Percentiles rank a stretch among this genome's conserved stretches.
These are phyloP conservation scores for Amanita exitialis DNA, from an alignment of 768 basidiomycete species.

Conservation along the genomic window DNA sequence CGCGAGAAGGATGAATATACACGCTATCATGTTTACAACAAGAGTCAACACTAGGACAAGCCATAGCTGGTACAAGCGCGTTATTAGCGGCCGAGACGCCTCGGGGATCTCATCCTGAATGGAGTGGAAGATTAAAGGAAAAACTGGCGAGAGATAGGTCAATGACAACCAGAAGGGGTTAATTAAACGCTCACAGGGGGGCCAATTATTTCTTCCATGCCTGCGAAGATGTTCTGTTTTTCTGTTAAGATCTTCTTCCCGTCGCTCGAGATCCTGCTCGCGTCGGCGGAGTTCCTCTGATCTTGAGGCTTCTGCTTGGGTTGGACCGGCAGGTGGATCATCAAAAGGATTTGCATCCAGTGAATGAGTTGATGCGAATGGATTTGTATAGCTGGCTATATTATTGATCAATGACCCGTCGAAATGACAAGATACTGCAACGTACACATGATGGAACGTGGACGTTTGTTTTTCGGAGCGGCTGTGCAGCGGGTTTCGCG, in stretches of 20 bases:
- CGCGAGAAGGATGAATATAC: conserved; percentile 74
- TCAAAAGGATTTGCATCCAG: conserved; percentile 88
- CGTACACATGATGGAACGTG: conserved; percentile 23
- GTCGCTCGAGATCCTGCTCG: conserved; percentile 71
- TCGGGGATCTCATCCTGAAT: conserved; percentile 87
- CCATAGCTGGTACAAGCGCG: conserved; percentile 89
- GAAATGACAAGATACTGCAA: conserved; percentile 2
- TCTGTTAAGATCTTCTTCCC: conserved; percentile 66
- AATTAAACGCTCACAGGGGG: conserved; percentile 53
- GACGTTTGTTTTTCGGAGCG: background rate
- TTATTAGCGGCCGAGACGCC: conserved; percentile 67
- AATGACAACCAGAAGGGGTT: conserved; percentile 11
- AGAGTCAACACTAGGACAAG: conserved; percentile 77
- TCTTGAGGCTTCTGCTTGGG: conserved; percentile 27
- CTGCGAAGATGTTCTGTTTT: conserved; percentile 60
- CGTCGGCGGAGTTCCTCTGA: conserved; percentile 63
- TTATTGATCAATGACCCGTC: background rate
- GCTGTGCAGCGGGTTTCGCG: conserved; percentile 8
- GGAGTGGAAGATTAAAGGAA: conserved; percentile 90
- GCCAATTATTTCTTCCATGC: conserved; percentile 90
- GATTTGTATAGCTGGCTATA: conserved; percentile 51
- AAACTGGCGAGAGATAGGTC: conserved; percentile 44
- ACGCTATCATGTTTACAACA: conserved; percentile 83
- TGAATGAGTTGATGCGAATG: conserved; percentile 77
- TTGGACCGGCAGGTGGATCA: conserved; percentile 48